Evolutionary conservation across 352 stramenopile genomes (phyloP), one percentile per base, ranked within the genome.

Genomic region (Phytophthora palmivora): DNA sequence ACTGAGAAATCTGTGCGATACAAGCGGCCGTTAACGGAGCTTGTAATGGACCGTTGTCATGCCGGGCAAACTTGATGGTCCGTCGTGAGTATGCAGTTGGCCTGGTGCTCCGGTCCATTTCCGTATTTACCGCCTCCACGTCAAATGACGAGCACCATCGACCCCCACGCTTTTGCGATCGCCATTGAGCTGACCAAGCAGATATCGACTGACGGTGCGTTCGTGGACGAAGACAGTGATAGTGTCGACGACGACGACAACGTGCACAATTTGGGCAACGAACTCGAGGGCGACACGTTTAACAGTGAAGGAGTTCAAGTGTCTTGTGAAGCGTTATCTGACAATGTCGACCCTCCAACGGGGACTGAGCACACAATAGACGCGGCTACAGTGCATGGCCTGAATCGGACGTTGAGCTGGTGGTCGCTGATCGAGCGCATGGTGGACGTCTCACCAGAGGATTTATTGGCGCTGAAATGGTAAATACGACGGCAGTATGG

Each of bases 1-100:
- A 55, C 26, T 60, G 48, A 66, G 48, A 66, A 53, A 66, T 49
- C 30, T 16, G 9, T 56, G 56, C 57, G 47, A 58, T 33, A 53
- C 21, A 55, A 28, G 36, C 18, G 2, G 26, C 44, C 34, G 54
- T 45, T 45, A 0, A 30, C n/a, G 38, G 38, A n/a, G 24, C 24
- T 16, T 26, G 38, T 7, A 42, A 15, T 45, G 38, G 21, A n/a
- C 24, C 38, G 28, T 19, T 45, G 38, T n/a, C n/a, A n/a, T 28
- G 24, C 24, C 6, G 3, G 24, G 3, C 24, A 28, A 28, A 28
- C 24, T 28, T 28, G 24, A 28, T 6, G 24, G 24, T 3, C 24
- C 24, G 24, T 28, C 24, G 24, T 28, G n/a, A 45, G 38, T 28
- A n/a, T n/a, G n/a, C n/a, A 45, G 21, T 45, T 45, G 18, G 39